Evolutionary conservation across 1,284 basidiomycete species (phyloP).

Genomic region (Ustilago lituana): DNA sequence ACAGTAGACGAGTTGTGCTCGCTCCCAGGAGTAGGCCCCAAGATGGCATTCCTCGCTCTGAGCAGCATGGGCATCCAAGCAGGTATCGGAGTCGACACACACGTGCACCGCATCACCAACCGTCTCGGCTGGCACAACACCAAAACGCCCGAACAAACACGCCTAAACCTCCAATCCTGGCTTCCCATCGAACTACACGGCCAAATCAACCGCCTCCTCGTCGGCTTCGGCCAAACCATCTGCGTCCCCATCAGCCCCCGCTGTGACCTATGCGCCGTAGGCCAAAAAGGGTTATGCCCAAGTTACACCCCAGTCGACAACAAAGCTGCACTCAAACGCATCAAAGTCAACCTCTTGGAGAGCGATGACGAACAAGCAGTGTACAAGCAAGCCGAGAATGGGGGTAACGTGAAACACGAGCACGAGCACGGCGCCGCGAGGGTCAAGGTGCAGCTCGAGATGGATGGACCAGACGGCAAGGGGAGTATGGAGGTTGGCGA

Average conservation of each 20-base stretch:
- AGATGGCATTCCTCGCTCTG: slow-evolving; percentile 71
- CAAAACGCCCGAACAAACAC: slow-evolving; percentile 85
- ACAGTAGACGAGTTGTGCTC: slow-evolving; percentile 59
- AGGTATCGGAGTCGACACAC: slow-evolving; percentile 96
- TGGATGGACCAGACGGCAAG: slow-evolving; percentile 2
- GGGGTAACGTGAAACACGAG: slow-evolving; percentile 17
- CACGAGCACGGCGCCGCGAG: background rate
- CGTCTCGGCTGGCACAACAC: slow-evolving; percentile 91
- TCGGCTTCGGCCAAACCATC: slow-evolving; percentile 75
- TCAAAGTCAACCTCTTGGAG: slow-evolving; percentile 33
- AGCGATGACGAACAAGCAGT: slow-evolving; percentile 13
- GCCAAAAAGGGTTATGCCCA: slow-evolving; percentile 49
- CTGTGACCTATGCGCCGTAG: slow-evolving; percentile 72
- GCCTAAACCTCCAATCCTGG: slow-evolving; percentile 62
- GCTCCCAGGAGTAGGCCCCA: slow-evolving; percentile 66
- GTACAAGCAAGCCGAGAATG: slow-evolving; percentile 12
- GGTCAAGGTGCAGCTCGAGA: slow-evolving; percentile 38
- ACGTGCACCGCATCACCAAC: slow-evolving; percentile 94
- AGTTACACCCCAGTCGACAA: slow-evolving; percentile 48
- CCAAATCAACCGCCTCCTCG: slow-evolving; percentile 62
- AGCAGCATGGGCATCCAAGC: slow-evolving; percentile 87
- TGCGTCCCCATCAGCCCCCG: slow-evolving; percentile 84
- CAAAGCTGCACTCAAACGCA: slow-evolving; percentile 43
- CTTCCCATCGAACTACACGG: slow-evolving; percentile 54
- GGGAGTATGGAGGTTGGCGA: slow-evolving; percentile 7